A percentile compares a stretch with the other conserved stretches of the same genome.
Conservation (phyloP, 1,284 basidiomycete species). For the Pascua sp. region DNA sequence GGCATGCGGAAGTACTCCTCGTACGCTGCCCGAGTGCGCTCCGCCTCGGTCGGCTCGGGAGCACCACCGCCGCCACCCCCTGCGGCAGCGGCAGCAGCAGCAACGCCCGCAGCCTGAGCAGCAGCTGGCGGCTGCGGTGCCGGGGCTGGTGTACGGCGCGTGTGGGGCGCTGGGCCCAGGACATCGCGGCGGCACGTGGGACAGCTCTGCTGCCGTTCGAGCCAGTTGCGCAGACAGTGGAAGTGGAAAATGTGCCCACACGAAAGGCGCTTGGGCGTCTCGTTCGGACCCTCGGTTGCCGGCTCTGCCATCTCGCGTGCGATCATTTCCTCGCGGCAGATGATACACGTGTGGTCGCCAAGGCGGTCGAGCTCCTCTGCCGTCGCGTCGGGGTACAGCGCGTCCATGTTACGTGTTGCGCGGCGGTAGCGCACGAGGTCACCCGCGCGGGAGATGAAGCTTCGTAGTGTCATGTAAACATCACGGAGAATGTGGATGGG, state of each 20-base stretch:
- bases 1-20: constrained; percentile 40
- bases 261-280: constrained; percentile 90
- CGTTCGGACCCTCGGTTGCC: constrained; percentile 70
- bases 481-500: constrained; percentile 95
- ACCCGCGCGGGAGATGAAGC: constrained; percentile 79
- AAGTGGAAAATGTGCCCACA: constrained; percentile 99
- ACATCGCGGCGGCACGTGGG: constrained; percentile 93
- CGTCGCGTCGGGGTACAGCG: constrained; percentile 90
- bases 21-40: constrained; percentile 27
- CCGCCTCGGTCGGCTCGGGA: constrained; percentile 15
- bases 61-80: constrained; percentile 53
- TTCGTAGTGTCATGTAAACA: constrained; percentile 89
- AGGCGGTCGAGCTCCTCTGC: constrained; percentile 72
- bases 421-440: constrained; percentile 88
- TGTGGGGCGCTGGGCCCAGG: constrained; percentile 54
- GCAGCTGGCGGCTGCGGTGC: neutral
- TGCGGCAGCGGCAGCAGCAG: constrained; percentile 55
- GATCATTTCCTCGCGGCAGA: constrained; percentile 96
- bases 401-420: constrained; percentile 95
- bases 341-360: constrained; percentile 92
- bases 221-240: constrained; percentile 92
- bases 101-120: constrained; percentile 57
- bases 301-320: constrained; percentile 36
- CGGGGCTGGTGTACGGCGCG: neutral
- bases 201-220: constrained; percentile 87